Evolutionary conservation across 2,329 filamentous ascomycete species (phyloP), one percentile per base, ranked within the genome.

Genomic region (Xylaria multiplex): DNA sequence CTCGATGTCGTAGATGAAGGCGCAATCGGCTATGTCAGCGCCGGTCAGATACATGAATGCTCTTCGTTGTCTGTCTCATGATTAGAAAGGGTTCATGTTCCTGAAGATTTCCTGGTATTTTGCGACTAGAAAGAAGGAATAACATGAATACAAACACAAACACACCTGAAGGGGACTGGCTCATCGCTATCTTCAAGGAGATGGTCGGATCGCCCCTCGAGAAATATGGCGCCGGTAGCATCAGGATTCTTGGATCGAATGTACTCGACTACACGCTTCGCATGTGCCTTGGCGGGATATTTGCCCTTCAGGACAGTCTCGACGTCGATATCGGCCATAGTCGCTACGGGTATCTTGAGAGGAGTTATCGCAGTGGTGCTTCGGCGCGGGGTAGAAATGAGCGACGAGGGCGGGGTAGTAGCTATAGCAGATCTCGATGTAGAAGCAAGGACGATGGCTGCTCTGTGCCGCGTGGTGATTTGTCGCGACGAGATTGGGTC

Each of bases 41-140:
- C 96, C 96, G 27, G 93, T 95, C 50, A 98, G 84, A 80, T 99
- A 99, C 86, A 92, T 97, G 82, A 99, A 99, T 79, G 89, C 92
- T 62, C 96, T 90, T 69, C 94, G 92, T 81, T 97, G 94, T 70
- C 93, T 93, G 13, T 55, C 19, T 45, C n/a, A 8, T 7, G 14
- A 30, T 61, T 32, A 64, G 56, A 40, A 4, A 16, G 7, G 19
- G 5, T 22, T 11, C 42, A 8, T 9, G 27, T 27, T 40, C 6
- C 5, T 45, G 27, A 2, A 1, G 27, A 27, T 27, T 27, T 27
- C 27, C 5, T 5, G 27, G 3, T 16, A 6, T 14, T 27, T 14
- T 11, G 3, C 22, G 13, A n/a, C 8, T 14, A 8, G 52, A 40
- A n/a, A 7, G 19, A 30, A 55, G 3, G 13, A n/a, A 5, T n/a